Evolutionary conservation across 2,329 filamentous ascomycete genomes (phyloP).

Genomic region (Penicillium sp.): DNA sequence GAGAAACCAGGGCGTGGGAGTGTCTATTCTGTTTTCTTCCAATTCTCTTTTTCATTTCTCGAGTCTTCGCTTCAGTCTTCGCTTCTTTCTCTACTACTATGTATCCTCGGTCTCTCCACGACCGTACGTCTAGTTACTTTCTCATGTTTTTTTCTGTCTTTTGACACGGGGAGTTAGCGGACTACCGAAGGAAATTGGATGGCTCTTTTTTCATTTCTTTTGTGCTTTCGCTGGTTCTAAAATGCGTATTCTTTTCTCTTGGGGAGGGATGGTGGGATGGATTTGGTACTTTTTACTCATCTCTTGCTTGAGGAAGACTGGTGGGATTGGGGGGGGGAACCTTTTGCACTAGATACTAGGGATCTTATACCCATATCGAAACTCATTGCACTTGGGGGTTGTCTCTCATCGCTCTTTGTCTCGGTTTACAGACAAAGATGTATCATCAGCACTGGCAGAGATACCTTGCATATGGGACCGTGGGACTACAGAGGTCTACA

Average conservation of each 20-base stretch:
- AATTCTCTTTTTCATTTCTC: conserved; percentile 9
- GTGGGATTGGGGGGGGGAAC: not conserved
- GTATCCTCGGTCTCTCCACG: conserved; percentile 1
- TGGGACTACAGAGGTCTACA: not conserved
- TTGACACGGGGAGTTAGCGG: conserved; percentile 22
- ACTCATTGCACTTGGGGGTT: not conserved
- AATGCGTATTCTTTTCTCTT: not conserved
- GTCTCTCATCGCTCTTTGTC: not conserved
- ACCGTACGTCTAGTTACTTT: conserved; percentile 7
- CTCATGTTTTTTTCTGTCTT: conserved; percentile 11
- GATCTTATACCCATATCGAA: not conserved
- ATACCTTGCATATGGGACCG: not conserved
- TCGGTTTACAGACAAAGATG: not conserved
- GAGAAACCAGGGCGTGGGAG: not conserved
- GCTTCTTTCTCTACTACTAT: conserved; percentile 2
- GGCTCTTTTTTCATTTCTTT: conserved; percentile 11
- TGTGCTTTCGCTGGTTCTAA: not conserved
- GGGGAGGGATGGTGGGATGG: not conserved
- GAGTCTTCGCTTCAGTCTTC: not conserved
- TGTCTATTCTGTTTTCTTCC: conserved; percentile 7
- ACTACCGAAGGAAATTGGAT: conserved; percentile 17
- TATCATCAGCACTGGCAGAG: no score
- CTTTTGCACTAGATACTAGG: not conserved
- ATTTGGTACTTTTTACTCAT: not conserved
- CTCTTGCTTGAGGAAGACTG: not conserved